A percentile compares a stretch with the other conserved stretches of the same genome.
Conservation (phyloP, 257 asterid genomes). For the Apocynum venetum region DNA sequence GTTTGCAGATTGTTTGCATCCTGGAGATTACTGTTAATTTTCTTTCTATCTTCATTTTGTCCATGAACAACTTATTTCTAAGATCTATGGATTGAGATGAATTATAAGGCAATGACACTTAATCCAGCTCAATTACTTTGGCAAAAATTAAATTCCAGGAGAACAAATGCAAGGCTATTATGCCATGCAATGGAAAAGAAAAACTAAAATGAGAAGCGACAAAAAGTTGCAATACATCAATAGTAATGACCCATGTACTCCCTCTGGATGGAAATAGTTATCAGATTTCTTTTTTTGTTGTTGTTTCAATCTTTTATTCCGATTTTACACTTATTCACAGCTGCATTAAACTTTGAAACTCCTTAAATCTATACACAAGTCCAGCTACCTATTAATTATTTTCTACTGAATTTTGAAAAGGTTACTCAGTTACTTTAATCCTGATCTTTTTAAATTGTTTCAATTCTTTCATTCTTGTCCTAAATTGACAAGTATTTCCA, state of each 20-base stretch:
- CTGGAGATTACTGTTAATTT: background rate
- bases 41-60: background rate
- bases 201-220: background rate
- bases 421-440: too few species aligned
- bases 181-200: background rate
- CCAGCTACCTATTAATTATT: too few species aligned
- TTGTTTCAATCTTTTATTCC: too few species aligned
- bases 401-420: too few species aligned
- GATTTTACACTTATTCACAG: too few species aligned
- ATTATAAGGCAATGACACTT: constrained; percentile 2
- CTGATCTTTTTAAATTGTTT: too few species aligned
- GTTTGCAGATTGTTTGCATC: constrained; percentile 3
- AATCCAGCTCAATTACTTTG: background rate
- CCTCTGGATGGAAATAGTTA: too few species aligned
- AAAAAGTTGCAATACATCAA: background rate
- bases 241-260: background rate
- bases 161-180: background rate
- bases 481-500: too few species aligned
- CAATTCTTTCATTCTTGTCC: too few species aligned
- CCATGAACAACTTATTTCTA: background rate
- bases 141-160: background rate
- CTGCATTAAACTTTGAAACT: too few species aligned
- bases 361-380: too few species aligned
- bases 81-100: background rate
- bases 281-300: too few species aligned